phyloP scores from a whole-genome alignment of 1,139 yeast species.

The Kodamaea ohmeri region DNA sequence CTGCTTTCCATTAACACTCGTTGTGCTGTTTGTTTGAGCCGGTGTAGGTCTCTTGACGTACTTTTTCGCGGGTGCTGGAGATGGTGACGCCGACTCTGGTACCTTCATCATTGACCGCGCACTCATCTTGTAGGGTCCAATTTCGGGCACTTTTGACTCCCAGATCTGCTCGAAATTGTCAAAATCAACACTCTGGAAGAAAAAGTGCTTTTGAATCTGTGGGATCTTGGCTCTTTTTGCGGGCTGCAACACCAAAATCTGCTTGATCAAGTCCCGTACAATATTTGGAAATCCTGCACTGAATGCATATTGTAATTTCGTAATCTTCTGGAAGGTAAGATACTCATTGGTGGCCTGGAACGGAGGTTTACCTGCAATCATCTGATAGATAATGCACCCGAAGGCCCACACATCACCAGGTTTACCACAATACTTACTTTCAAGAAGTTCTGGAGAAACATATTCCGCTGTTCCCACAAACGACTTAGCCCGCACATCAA shows the following conservation, averaged over 20 bases:
- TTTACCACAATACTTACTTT: conserved; percentile 67
- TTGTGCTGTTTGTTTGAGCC: not conserved
- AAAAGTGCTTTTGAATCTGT: conserved; percentile 53
- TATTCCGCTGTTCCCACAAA: conserved; percentile 87
- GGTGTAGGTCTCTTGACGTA: conserved; percentile 5
- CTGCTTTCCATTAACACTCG: not conserved
- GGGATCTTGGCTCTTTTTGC: conserved; percentile 39
- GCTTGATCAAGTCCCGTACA: conserved; percentile 48
- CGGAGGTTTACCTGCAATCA: conserved; percentile 76
- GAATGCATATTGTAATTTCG: conserved; percentile 65
- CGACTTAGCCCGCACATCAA: conserved; percentile 57
- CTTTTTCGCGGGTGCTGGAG: conserved; percentile 4
- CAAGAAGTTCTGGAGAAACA: conserved; percentile 73
- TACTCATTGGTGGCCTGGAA: conserved; percentile 77
- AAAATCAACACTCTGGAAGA: conserved; percentile 71
- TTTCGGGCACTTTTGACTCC: conserved; percentile 68
- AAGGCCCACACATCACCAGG: conserved; percentile 83
- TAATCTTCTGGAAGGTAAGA: conserved; percentile 66
- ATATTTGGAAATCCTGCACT: conserved; percentile 49
- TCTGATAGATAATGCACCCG: conserved; percentile 75
- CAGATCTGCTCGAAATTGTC: conserved; percentile 62
- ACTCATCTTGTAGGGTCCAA: conserved; percentile 62
- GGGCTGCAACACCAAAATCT: conserved; percentile 45
- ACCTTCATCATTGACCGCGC: conserved; percentile 58
- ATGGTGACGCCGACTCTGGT: conserved; percentile 34